A percentile compares a stretch with the other conserved stretches of the same genome.
These are phyloP conservation scores for Theileria luwenshuni DNA, from an alignment of 169 alveolate genomes.

Conservation along the genomic window DNA sequence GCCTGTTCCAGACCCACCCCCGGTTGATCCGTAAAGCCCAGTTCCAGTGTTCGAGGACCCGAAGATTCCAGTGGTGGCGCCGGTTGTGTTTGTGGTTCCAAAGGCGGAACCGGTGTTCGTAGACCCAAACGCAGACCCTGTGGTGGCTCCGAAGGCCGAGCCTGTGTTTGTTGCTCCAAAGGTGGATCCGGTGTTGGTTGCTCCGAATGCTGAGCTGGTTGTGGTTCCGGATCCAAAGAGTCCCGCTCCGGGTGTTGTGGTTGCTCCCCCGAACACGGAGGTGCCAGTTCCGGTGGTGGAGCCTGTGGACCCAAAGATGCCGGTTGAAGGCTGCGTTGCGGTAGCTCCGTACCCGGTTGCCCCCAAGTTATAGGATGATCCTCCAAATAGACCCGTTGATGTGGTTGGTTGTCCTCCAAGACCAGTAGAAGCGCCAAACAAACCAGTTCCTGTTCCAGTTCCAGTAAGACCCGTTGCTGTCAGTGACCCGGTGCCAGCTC, in stretches of 20 bases:
- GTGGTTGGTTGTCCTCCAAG: no score
- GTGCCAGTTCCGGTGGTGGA: background rate
- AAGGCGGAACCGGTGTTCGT: background rate
- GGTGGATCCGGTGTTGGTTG: slow-evolving; percentile 27
- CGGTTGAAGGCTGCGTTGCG: no score
- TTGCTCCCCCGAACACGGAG: background rate
- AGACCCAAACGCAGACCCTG: slow-evolving; percentile 18
- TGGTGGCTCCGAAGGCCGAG: slow-evolving; percentile 5
- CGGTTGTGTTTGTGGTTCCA: slow-evolving; percentile 23
- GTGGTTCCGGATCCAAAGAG: background rate
- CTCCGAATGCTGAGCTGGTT: slow-evolving; percentile 1
- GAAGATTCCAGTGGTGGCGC: slow-evolving; percentile 28
- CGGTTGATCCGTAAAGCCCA: no score
- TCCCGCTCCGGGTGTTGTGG: slow-evolving; percentile 1
- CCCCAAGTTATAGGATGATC: no score
- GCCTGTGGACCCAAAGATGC: slow-evolving; percentile 8
- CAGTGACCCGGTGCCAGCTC: slow-evolving; percentile 3
- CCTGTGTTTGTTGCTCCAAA: background rate
- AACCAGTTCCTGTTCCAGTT: slow-evolving; percentile 2
- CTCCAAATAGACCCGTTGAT: no score
- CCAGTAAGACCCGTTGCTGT: slow-evolving; percentile 1
- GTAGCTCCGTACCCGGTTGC: no score
- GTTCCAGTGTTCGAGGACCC: slow-evolving; percentile 23
- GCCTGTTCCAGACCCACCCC: no score
- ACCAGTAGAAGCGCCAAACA: slow-evolving; percentile 17